A percentile compares a stretch with the other conserved stretches of the same genome.
Evolutionary conservation across 2,329 filamentous ascomycete species (phyloP).

Genomic region (Colletotrichum phormii): DNA sequence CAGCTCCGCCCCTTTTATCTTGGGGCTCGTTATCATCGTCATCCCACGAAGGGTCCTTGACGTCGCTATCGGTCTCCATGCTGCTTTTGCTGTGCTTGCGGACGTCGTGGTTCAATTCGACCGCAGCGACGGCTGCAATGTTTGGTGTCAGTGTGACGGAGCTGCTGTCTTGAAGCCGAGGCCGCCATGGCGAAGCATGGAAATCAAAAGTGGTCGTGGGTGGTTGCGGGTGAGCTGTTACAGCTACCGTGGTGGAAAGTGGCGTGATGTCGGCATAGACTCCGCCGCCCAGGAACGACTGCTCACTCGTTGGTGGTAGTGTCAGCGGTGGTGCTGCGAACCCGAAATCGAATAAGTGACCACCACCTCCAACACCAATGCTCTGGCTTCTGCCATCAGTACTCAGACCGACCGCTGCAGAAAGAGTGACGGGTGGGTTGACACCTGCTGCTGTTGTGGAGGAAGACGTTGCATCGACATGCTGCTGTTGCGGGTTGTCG

Average conservation of each 20-base stretch:
- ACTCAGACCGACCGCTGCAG: conserved; percentile 14
- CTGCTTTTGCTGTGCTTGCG: conserved; percentile 28
- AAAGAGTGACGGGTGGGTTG: conserved; percentile 4
- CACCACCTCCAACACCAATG: background rate
- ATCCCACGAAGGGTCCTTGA: conserved; percentile 24
- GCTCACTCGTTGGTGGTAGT: conserved; percentile 16
- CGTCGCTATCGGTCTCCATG: conserved; percentile 31
- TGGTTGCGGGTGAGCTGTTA: conserved; percentile 22
- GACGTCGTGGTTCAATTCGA: conserved; percentile 30
- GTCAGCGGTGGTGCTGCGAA: conserved; percentile 23
- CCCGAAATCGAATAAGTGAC: conserved; percentile 26
- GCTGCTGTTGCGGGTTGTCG: conserved; percentile 8
- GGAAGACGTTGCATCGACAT: background rate
- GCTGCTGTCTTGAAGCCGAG: conserved; percentile 24
- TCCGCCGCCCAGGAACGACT: conserved; percentile 34
- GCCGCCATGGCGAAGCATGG: conserved; percentile 32
- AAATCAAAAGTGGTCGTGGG: conserved; percentile 28
- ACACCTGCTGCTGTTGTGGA: conserved; percentile 4
- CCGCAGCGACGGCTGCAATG: conserved; percentile 28
- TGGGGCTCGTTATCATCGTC: conserved; percentile 6
- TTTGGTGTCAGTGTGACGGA: conserved; percentile 30
- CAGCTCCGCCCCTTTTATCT: background rate
- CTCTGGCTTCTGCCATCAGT: background rate
- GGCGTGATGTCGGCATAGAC: conserved; percentile 35
- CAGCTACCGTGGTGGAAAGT: conserved; percentile 29